phyloP scores from a whole-genome alignment of 768 basidiomycete species.

The Lepiota venenata region DNA sequence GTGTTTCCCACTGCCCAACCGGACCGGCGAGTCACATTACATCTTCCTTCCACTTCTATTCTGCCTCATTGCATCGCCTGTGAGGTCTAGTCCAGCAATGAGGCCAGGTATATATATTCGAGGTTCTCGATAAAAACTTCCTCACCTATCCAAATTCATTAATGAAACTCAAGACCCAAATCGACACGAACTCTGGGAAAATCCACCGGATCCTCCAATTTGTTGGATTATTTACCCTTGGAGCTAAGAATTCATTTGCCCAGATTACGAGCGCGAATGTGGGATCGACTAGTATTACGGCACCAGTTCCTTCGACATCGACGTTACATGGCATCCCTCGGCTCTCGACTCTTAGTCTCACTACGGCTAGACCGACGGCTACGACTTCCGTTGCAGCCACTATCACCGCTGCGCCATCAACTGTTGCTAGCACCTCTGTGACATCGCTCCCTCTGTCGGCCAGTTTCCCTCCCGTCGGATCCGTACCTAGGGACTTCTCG shows the following conservation, averaged over 20 bases:
- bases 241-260: background rate
- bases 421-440: background rate
- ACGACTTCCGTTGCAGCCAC: constrained; percentile 8
- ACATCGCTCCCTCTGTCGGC: constrained; percentile 7
- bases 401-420: background rate
- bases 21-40: background rate
- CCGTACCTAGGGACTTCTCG: constrained; percentile 37
- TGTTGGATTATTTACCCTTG: too few relatives aligned
- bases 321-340: background rate
- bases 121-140: too few relatives aligned
- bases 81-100: background rate
- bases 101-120: too few relatives aligned
- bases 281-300: background rate
- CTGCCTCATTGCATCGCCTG: background rate
- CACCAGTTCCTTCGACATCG: background rate
- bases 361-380: constrained; percentile 9
- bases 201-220: background rate
- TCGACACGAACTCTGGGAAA: too few relatives aligned
- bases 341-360: constrained; percentile 1
- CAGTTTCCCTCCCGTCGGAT: constrained; percentile 37
- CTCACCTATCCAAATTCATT: too few relatives aligned
- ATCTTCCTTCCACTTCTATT: too few relatives aligned
- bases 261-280: constrained; percentile 5
- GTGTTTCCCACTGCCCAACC: background rate
- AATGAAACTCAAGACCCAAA: too few relatives aligned